phyloP scores from a whole-genome alignment of 2,329 filamentous ascomycete species.

The Cytospora schulzeri region DNA sequence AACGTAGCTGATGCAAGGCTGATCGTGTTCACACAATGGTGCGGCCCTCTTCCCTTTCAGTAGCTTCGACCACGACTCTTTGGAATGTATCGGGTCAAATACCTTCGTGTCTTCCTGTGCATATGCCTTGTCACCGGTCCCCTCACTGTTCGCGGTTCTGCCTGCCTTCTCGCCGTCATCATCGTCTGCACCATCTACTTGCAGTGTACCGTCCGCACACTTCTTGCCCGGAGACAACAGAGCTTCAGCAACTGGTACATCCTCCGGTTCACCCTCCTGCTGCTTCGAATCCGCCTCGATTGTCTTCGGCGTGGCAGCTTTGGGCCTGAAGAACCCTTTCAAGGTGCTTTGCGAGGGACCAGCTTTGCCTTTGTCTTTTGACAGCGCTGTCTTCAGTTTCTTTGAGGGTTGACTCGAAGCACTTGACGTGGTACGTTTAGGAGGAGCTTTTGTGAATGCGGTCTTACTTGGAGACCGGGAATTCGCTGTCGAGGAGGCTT shows the following conservation, averaged over 20 bases:
- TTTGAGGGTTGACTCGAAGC: conserved; percentile 42
- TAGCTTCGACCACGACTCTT: conserved; percentile 84
- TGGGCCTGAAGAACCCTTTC: conserved; percentile 78
- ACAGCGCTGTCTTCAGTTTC: conserved; percentile 45
- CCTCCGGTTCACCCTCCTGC: neutral
- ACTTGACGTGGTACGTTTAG: conserved; percentile 17
- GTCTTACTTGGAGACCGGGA: neutral
- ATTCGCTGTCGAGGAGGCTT: conserved; percentile 1
- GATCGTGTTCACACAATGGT: conserved; percentile 84
- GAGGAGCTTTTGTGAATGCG: neutral
- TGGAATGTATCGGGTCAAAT: conserved; percentile 70
- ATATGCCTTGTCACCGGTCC: neutral
- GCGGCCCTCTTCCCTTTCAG: conserved; percentile 69
- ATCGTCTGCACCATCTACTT: neutral
- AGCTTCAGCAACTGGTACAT: neutral
- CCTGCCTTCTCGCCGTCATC: neutral
- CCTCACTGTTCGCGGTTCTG: neutral
- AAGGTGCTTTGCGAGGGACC: conserved; percentile 57
- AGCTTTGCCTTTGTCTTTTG: conserved; percentile 22
- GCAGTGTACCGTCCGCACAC: neutral
- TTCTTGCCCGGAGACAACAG: neutral
- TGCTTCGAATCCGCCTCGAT: neutral
- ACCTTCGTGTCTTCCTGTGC: conserved; percentile 42
- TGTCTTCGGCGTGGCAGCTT: conserved; percentile 33
- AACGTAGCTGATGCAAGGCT: conserved; percentile 79